Conservation (phyloP, 129 eudicot genomes). For the Lactuca sativa region DNA sequence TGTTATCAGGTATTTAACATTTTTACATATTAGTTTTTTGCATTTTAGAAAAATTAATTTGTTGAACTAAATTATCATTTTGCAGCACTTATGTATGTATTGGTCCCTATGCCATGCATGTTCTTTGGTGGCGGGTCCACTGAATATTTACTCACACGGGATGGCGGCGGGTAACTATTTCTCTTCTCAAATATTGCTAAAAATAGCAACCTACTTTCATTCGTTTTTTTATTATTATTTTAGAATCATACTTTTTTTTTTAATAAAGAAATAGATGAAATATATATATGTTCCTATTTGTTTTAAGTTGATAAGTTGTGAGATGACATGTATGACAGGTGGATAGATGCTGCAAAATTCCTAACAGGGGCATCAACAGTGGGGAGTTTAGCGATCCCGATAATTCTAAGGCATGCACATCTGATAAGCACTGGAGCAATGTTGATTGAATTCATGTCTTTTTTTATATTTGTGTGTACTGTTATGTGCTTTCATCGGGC, state of each 20-base stretch:
- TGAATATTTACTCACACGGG: slow-evolving; percentile 81
- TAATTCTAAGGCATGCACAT: slow-evolving; percentile 81
- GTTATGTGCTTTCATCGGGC: slow-evolving; percentile 97
- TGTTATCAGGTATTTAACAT: slow-evolving; percentile 74
- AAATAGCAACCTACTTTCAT: not conserved
- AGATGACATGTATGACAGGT: slow-evolving; percentile 42
- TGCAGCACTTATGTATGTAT: slow-evolving; percentile 94
- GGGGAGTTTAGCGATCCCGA: slow-evolving; percentile 94
- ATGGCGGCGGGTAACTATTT: slow-evolving; percentile 91
- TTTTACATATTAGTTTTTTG: slow-evolving; percentile 4
- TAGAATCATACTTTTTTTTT: not conserved
- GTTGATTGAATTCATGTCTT: slow-evolving; percentile 83
- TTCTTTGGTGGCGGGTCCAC: slow-evolving; percentile 99
- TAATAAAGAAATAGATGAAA: not conserved
- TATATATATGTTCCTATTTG: no score
- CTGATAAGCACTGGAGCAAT: slow-evolving; percentile 86
- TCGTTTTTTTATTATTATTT: not conserved
- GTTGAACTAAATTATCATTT: slow-evolving; percentile 18
- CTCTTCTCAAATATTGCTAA: slow-evolving; percentile 9
- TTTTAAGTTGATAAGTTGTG: not conserved
- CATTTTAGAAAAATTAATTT: slow-evolving; percentile 6
- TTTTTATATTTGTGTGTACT: slow-evolving; percentile 88
- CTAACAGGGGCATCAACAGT: slow-evolving; percentile 95
- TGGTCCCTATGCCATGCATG: slow-evolving; percentile 98
- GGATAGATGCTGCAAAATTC: slow-evolving; percentile 95